Conservation (phyloP, 169 alveolate species). For the Plasmodium vivax region DNA sequence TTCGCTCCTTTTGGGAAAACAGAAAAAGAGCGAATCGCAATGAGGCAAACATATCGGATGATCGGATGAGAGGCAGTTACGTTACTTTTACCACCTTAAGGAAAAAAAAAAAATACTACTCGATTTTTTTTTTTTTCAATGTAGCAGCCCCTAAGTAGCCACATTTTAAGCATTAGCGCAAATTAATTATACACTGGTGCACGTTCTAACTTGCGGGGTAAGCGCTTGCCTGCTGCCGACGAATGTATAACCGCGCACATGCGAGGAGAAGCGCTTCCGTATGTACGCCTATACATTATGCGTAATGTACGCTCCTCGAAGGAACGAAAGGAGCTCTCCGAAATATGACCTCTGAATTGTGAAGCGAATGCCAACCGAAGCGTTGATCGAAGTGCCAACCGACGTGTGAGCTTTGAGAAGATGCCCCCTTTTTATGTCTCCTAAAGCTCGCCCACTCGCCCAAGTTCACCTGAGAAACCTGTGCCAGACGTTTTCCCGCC, state of each 20-base stretch:
- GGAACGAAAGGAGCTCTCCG: not conserved
- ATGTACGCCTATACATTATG: not conserved
- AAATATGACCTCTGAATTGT: not conserved
- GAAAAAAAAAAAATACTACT: not conserved
- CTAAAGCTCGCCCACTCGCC: not conserved
- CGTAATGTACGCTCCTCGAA: not conserved
- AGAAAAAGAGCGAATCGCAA: conserved; percentile 1
- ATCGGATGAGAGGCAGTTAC: not conserved
- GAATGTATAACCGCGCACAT: not conserved
- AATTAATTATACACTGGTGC: not conserved
- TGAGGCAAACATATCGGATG: not conserved
- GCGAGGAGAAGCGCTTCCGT: not conserved
- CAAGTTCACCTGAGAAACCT: not conserved
- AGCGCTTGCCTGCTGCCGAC: not conserved
- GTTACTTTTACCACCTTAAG: not conserved
- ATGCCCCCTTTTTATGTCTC: conserved; percentile 13
- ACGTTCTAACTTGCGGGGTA: not conserved
- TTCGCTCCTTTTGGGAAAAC: not conserved
- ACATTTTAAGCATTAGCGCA: not conserved
- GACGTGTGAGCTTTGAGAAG: not conserved
- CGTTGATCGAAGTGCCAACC: too few species aligned
- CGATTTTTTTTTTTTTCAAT: not conserved
- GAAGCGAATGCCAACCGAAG: not conserved
- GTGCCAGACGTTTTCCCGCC: not conserved
- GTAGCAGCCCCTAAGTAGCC: not conserved